phyloP scores from a whole-genome alignment of 805 yeast genomes.

The Hanseniaspora taiwanica region DNA sequence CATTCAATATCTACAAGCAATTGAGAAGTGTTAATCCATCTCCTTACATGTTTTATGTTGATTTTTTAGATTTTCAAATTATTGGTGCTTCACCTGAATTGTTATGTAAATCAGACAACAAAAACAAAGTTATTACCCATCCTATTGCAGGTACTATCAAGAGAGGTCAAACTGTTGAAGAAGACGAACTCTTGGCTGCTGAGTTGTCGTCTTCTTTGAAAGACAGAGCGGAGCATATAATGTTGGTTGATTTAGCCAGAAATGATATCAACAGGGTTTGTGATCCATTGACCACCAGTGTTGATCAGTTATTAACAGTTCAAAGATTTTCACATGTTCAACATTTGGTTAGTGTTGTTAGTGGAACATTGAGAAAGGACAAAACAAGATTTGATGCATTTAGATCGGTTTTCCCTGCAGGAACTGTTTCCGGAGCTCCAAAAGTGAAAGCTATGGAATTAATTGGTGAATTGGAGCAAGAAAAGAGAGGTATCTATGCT shows the following conservation, averaged over 20 bases:
- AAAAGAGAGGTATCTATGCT: conserved; percentile 92
- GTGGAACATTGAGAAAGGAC: conserved; percentile 75
- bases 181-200: conserved; percentile 74
- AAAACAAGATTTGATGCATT: conserved; percentile 93
- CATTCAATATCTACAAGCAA: conserved; percentile 91
- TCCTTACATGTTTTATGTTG: conserved; percentile 91
- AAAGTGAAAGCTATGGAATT: conserved; percentile 94
- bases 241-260: conserved; percentile 96
- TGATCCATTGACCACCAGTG: conserved; percentile 69
- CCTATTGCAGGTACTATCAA: conserved; percentile 96
- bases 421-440: conserved; percentile 98
- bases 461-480: conserved; percentile 78
- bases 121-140: conserved; percentile 74
- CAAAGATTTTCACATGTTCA: conserved; percentile 94
- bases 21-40: conserved; percentile 94
- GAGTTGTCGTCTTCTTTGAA: conserved; percentile 63
- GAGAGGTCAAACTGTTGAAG: conserved; percentile 83
- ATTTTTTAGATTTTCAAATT: conserved; percentile 80
- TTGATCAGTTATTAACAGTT: conserved; percentile 77
- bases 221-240: conserved; percentile 96
- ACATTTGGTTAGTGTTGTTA: conserved; percentile 90
- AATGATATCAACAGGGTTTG: conserved; percentile 95
- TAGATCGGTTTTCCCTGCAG: conserved; percentile 97
- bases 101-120: conserved; percentile 64
- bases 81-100: conserved; percentile 98